Evolutionary conservation across 2,329 filamentous ascomycete species (phyloP).

Genomic region (Zymoseptoria pseudotritici): DNA sequence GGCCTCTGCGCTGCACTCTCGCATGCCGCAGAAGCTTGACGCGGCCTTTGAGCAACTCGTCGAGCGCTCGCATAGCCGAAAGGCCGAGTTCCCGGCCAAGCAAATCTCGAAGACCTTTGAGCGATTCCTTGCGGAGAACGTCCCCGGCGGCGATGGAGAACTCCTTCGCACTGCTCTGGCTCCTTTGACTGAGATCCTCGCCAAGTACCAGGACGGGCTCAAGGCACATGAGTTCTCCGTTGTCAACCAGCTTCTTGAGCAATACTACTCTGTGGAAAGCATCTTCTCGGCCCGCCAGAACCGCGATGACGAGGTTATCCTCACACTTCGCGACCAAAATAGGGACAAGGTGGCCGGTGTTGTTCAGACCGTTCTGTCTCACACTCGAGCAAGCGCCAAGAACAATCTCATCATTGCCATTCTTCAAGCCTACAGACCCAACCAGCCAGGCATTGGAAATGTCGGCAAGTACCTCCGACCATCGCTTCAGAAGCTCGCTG

Average conservation of each 20-base stretch:
- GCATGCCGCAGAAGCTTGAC: conserved; percentile 94
- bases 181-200: conserved; percentile 70
- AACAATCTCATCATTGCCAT: conserved; percentile 89
- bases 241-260: conserved; percentile 69
- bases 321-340: conserved; percentile 91
- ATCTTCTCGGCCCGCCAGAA: conserved; percentile 78
- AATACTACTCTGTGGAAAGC: conserved; percentile 76
- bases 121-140: conserved; percentile 76
- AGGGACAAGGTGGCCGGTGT: conserved; percentile 84
- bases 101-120: conserved; percentile 72
- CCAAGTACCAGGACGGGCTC: conserved; percentile 75
- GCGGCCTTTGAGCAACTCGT: conserved; percentile 74
- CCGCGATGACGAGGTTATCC: conserved; percentile 88
- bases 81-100: conserved; percentile 86
- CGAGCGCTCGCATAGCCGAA: conserved; percentile 69
- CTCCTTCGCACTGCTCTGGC: conserved; percentile 64
- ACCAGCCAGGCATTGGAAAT: conserved; percentile 83
- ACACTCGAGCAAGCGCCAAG: conserved; percentile 87
- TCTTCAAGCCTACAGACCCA: conserved; percentile 87
- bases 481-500: conserved; percentile 75
- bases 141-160: conserved; percentile 64
- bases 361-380: conserved; percentile 82
- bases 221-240: conserved; percentile 84
- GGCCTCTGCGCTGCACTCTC: conserved; percentile 90
- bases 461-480: conserved; percentile 81